Evolutionary conservation across 768 basidiomycete species (phyloP), one percentile per base, ranked within the genome.

Genomic region (Tephrocybe sp.): DNA sequence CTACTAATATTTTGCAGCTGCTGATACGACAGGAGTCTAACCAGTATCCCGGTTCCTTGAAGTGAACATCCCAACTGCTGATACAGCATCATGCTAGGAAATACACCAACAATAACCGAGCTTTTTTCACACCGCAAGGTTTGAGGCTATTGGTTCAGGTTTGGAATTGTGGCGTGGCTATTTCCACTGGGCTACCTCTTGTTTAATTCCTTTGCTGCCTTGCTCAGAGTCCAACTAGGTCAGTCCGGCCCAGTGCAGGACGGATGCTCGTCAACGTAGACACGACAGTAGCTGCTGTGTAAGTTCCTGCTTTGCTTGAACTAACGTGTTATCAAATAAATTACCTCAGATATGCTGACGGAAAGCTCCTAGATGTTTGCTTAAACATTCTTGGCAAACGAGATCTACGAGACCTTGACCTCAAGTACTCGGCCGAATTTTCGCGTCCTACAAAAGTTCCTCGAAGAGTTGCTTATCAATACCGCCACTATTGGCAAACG

Each of bases 81-180:
- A 33, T 34, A 20, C 20, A n/a, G 19, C 14, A 8, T 42, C 11
- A 26, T 22, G 7, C 41, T 14, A 79, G 78, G 6, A 64, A 68
- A 41, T 65, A 76, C 42, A 68, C 73, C 0, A 75, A 78, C 54
- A 80, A 79, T 22, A 70, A 71, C 0, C 67, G 64, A 2, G 72
- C 79, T 0, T 80, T 74, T 52, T 82, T 80, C 41, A 68, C 66
- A 17, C 67, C 16, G 63, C 71, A 9, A 61, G 51, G 13, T 56
- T 46, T 42, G 11, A 49, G 41, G 38, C 22, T 36, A 48, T 34
- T 26, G 61, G 40, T 52, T 58, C 12, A 39, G 72, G 71, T 2
- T 56, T 82, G 0, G 74, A 78, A 34, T 51, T 82, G 0, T 73
- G 76, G 65, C 65, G 72, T 7, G 80, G 80, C 0, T 78, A 69